Base-by-base conservation (phyloP, 2,329 filamentous ascomycete genomes). In the Clarireedia hainanense region DNA sequence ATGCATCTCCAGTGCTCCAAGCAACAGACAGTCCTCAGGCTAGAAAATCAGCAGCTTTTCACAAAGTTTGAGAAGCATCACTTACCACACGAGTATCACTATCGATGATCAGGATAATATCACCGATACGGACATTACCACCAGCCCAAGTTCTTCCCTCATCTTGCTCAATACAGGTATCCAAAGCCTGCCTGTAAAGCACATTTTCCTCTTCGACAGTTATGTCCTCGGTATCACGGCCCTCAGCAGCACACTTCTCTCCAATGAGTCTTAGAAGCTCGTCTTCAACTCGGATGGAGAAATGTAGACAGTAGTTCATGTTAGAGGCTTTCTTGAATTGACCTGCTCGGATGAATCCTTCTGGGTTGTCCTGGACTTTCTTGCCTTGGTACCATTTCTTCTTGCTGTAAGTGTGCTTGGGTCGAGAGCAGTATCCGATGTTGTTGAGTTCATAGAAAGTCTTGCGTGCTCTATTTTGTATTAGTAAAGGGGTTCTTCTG, bases 261-360 rank as follows among this genome's bases (percentile, higher is more conserved):
- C 37, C 50, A 15, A 59, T 50, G 2, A 65, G 40, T 10, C 46
- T 34, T 2, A 60, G 50, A 9, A 89, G 71, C 57, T 79, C 79
- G 10, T 80, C 78, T 46, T 67, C 64, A 20, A 67, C 59, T 46
- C 57, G 57, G 50, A 63, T 65, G 30, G 58, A 61, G 24, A 67
- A 56, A 57, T 61, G 61, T 15, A 67, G 46, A 3, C 78, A 84
- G 64, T 83, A 88, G 68, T 88, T 89, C 85, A 89, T 88, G 72
- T 89, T 89, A 27, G 83, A 87, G 1, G 84, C 83, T 70, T 87
- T 86, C 73, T 87, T 87, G 74, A 86, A 87, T 67, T 86, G 86
- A 54, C 84, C 84, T 40, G 74, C 74, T 40, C 81, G 74, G 17
- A 77, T 58, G 63, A 80, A 83, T 17, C 71, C 73, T 43, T 53